phyloP scores from a whole-genome alignment of 768 basidiomycete species.

The Russula brevipes region DNA sequence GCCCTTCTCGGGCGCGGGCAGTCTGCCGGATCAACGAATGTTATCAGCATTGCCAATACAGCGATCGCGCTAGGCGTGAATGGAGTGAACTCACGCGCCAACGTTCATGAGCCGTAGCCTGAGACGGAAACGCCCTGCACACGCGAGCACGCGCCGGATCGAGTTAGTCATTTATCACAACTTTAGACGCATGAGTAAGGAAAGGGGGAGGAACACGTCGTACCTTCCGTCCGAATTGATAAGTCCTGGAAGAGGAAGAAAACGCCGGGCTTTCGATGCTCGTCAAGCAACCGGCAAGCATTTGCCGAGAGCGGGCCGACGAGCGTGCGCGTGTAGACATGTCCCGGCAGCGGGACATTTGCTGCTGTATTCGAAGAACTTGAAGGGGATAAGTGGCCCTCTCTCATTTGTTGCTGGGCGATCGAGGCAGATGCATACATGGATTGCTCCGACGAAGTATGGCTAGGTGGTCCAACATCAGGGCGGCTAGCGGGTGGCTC shows the following conservation, averaged over 20 bases:
- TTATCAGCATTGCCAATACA: conserved; percentile 1
- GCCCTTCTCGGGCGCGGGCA: conserved; percentile 67
- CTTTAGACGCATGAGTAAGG: not conserved
- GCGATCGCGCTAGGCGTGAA: conserved; percentile 9
- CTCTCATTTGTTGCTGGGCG: conserved; percentile 26
- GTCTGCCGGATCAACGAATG: not conserved
- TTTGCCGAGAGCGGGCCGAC: conserved; percentile 87
- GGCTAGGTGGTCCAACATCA: conserved; percentile 6
- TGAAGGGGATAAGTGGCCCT: conserved; percentile 27
- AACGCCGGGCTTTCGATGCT: conserved; percentile 79
- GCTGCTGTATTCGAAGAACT: conserved; percentile 34
- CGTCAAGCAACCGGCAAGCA: conserved; percentile 78
- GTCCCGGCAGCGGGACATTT: conserved; percentile 50
- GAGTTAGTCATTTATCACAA: conserved; percentile 6
- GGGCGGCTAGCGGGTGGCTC: conserved; percentile 1
- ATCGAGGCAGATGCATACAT: conserved; percentile 27
- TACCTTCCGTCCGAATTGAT: conserved; percentile 89
- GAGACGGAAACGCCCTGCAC: conserved; percentile 74
- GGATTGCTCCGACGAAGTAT: conserved; percentile 23
- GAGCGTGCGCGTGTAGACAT: conserved; percentile 79
- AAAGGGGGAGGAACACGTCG: conserved; percentile 18
- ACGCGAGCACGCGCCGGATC: conserved; percentile 13
- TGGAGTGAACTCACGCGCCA: conserved; percentile 64
- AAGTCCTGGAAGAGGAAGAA: conserved; percentile 96
- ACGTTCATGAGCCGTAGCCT: conserved; percentile 86